These are phyloP conservation scores for Xylariaceae sp. DNA, from an alignment of 2,329 filamentous ascomycete genomes.

Conservation along the genomic window DNA sequence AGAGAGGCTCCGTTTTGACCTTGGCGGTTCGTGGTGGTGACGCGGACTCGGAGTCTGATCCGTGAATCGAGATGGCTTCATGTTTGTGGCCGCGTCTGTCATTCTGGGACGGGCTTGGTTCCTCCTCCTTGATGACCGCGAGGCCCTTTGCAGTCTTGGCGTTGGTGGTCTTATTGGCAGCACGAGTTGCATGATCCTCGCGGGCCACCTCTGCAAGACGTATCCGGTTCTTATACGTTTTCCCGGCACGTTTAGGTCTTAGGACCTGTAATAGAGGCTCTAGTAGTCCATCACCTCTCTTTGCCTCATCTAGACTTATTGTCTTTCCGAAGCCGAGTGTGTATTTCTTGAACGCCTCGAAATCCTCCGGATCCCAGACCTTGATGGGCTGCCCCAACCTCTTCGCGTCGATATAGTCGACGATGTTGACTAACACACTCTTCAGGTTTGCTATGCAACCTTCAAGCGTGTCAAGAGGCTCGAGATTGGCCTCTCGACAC, in stretches of 20 bases:
- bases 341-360: conserved; percentile 21
- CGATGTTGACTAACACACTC: conserved; percentile 26
- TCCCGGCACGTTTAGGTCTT: neutral
- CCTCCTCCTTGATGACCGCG: conserved; percentile 6
- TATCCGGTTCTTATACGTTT: neutral
- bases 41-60: conserved; percentile 9
- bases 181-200: conserved; percentile 1
- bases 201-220: conserved; percentile 1
- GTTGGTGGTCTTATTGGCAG: neutral
- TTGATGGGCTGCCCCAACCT: conserved; percentile 18
- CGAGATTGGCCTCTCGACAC: conserved; percentile 19
- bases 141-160: neutral
- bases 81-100: neutral
- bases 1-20: neutral
- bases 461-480: conserved; percentile 14
- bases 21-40: conserved; percentile 3
- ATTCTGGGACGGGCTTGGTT: neutral
- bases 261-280: conserved; percentile 19
- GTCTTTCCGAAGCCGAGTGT: conserved; percentile 15
- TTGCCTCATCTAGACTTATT: conserved; percentile 16
- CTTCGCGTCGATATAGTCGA: conserved; percentile 27
- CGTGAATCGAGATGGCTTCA: conserved; percentile 14
- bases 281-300: conserved; percentile 20
- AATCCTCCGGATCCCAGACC: conserved; percentile 22
- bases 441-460: conserved; percentile 22